Conservation (phyloP, 345 rosid genomes). For the Adansonia digitata region DNA sequence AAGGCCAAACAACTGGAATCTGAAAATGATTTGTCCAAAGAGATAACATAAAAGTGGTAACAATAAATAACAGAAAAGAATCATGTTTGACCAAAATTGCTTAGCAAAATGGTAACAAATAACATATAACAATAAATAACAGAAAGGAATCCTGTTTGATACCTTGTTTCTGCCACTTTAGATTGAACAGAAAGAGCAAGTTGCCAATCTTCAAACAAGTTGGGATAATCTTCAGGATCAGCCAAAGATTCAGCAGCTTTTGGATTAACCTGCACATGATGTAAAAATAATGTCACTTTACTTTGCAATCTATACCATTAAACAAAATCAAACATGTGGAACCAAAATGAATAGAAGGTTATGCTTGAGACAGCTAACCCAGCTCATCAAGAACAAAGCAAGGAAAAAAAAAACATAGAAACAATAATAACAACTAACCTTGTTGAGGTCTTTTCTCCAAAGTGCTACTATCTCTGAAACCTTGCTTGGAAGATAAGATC, state of each 20-base stretch:
- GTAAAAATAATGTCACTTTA: background rate
- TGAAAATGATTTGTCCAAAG: background rate
- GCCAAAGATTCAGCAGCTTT: conserved; percentile 99
- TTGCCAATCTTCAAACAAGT: conserved; percentile 99
- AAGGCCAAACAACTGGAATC: background rate
- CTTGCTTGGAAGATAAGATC: conserved; percentile 98
- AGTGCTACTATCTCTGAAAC: conserved; percentile 90
- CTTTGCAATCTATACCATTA: background rate
- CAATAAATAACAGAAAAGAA: background rate
- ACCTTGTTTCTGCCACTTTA: conserved; percentile 76
- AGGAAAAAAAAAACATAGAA: background rate
- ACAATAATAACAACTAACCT: conserved; percentile 39
- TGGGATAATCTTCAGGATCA: conserved; percentile 95
- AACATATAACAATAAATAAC: background rate
- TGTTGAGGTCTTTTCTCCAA: conserved; percentile 94
- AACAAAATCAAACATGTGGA: background rate
- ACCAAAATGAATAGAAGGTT: background rate
- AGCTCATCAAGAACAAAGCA: background rate
- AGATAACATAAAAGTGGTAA: background rate
- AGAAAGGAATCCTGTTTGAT: background rate
- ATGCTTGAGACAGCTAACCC: background rate
- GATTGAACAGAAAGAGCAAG: conserved; percentile 82
- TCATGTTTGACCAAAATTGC: conserved; percentile 17
- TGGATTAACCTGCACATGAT: conserved; percentile 65
- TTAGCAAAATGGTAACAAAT: background rate